Base-by-base conservation (phyloP, 2,329 filamentous ascomycete genomes). In the Fusarium bactridioides region DNA sequence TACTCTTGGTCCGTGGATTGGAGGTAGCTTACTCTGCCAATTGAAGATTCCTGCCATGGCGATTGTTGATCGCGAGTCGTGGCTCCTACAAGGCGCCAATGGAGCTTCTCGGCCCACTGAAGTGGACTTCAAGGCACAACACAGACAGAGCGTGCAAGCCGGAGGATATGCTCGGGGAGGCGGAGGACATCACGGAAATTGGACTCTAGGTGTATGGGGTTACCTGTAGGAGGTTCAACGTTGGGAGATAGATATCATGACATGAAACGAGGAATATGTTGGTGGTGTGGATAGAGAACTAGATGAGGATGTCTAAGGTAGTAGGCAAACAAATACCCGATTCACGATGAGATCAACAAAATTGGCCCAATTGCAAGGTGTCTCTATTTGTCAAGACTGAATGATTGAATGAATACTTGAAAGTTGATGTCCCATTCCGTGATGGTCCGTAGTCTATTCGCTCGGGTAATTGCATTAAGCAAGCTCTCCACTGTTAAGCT, bases 1-100 rank as follows among this genome's bases (percentile, higher is more conserved):
- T 69, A 90, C 91, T 2, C 81, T 95, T 3, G 93, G 93, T 0
- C 84, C 92, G 4, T 95, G 93, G 92, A 87, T 88, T 25, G 93
- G 93, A 16, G 93, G 90, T 7, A 94, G 92, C 78, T 78, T 95
- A 60, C 82, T 92, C 23, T 88, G 91, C 6, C 89, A 91, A 72
- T 83, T 94, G 65, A 91, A 91, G 63, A 85, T 94, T 8, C 88
- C 89, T 40, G 90, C 92, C 4, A 86, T 93, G 58, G 91, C 91
- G 5, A 88, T 91, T 35, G 84, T 95, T 25, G 93, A 94, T 70
- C 85, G 91, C 31, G 93, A 95, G 11, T 84, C 89, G 38, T 95
- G 93, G 86, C 79, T 91, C 50, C 89, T 90, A 73, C 87, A 93
- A 71, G 93, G 93, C 4, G 82, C 88, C 27, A 83, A 83, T 23